Evolutionary conservation across 768 basidiomycete genomes (phyloP).

Genomic region (Podaxis carcinomalis): DNA sequence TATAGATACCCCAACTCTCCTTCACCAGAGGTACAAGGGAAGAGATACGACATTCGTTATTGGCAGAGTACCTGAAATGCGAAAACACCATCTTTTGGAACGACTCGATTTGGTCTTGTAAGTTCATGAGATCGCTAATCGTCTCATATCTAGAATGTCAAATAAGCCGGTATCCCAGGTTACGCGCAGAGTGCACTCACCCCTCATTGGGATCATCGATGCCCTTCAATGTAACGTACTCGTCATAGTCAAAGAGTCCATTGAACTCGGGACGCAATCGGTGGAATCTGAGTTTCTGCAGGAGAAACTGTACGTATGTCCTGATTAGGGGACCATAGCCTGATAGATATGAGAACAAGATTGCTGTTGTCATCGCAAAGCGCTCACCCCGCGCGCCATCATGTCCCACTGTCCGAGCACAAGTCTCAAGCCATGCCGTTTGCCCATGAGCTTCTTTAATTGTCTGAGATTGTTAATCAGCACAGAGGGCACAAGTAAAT

Average conservation of each 20-base stretch:
- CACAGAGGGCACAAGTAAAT: slow-evolving; percentile 1
- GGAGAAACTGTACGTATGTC: slow-evolving; percentile 93
- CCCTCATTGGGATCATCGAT: slow-evolving; percentile 99
- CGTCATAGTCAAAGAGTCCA: slow-evolving; percentile 98
- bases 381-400: slow-evolving; percentile 71
- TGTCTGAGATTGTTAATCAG: slow-evolving; percentile 47
- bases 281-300: slow-evolving; percentile 95
- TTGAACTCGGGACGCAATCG: slow-evolving; percentile 96
- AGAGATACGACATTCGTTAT: slow-evolving; percentile 97
- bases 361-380: background rate
- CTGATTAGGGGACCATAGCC: slow-evolving; percentile 92
- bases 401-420: slow-evolving; percentile 79
- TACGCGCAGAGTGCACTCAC: slow-evolving; percentile 40
- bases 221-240: slow-evolving; percentile 94
- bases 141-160: slow-evolving; percentile 78
- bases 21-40: slow-evolving; percentile 95
- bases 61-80: slow-evolving; percentile 84
- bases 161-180: slow-evolving; percentile 9
- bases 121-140: slow-evolving; percentile 93
- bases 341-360: slow-evolving; percentile 24
- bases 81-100: slow-evolving; percentile 98
- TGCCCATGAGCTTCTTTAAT: slow-evolving; percentile 97
- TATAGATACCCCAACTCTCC: slow-evolving; percentile 98
- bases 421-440: slow-evolving; percentile 97
- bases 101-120: slow-evolving; percentile 98